Evolutionary conservation across 73 alveolate genomes (phyloP).

Genomic region (Symbiodinium pilosum): DNA sequence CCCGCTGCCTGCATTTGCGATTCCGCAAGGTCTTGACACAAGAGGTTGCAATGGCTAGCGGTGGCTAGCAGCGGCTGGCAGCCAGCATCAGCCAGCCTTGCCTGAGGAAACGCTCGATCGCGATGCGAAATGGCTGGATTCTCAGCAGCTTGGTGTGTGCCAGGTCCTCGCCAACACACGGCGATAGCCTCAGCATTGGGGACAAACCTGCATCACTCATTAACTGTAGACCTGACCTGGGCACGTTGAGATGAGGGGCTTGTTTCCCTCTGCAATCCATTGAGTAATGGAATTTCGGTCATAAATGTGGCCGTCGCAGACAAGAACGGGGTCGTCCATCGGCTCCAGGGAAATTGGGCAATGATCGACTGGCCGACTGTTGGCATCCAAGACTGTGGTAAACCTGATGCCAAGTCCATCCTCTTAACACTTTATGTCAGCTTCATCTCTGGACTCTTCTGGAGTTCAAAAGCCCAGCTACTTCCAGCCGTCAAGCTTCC

Average conservation of each 20-base stretch:
- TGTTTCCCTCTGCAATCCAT: constrained; percentile 94
- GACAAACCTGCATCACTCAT: not conserved
- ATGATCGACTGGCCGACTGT: constrained; percentile 73
- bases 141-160: constrained; percentile 64
- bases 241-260: not conserved
- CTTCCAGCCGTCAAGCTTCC: constrained; percentile 93
- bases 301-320: constrained; percentile 78
- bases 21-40: not conserved
- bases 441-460: too few relatives aligned
- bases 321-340: constrained; percentile 93
- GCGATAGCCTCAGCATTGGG: constrained; percentile 57
- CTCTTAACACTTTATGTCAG: not conserved
- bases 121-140: constrained; percentile 73
- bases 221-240: not conserved
- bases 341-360: constrained; percentile 92
- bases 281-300: constrained; percentile 73
- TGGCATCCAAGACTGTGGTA: constrained; percentile 33
- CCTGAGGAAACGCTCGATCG: constrained; percentile 84
- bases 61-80: too few relatives aligned
- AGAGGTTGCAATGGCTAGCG: not conserved
- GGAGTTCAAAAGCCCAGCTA: constrained; percentile 17
- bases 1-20: not conserved
- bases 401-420: constrained; percentile 9
- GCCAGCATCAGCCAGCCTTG: not conserved
- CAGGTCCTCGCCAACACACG: constrained; percentile 66